Evolutionary conservation across 2,329 filamentous ascomycete species (phyloP), one percentile per base, ranked within the genome.

Genomic region (Aureobasidium melanogenum): DNA sequence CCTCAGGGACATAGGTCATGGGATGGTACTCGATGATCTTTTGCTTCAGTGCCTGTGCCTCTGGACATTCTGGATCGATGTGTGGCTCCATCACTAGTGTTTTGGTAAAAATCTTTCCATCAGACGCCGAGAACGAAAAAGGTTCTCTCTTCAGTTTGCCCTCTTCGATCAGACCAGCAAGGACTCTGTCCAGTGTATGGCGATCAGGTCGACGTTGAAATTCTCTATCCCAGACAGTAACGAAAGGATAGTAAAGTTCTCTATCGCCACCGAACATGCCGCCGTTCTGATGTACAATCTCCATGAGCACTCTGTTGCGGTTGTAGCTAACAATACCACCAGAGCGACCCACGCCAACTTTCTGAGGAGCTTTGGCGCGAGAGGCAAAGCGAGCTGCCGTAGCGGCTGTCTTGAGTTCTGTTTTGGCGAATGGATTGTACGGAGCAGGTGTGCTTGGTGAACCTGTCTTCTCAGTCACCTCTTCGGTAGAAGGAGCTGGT

Each of bases 181-280:
- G 70, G 2, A 79, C 73, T 15, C 73, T 74, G 30, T 75, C 77
- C 32, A 86, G 69, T 1, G 83, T 84, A 39, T 78, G 75, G 38
- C 76, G 73, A 64, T 84, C 80, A 0, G 83, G 82, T 69, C 62
- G 75, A 69, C 64, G 68, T 15, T 76, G 77, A 62, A 74, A 67
- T 9, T 71, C 66, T 63, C 74, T 77, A 56, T 77, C 72, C 82
- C 83, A 86, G 17, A 77, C 71, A 2, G 77, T 77, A 15, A 75
- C 72, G 64, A 84, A 84, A 9, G 83, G 79, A 64, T 78, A 75
- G 69, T 76, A 78, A n/a, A 85, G 75, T 64, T 84, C 82, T 47
- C 74, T 74, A 26, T 81, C 77, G 39, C 80, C 76, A 2, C 83
- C 82, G 58, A 81, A 84, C 2, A 81, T 78, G 8, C 84, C 84